Conservation (phyloP, 106 monocot species). For the Dioscorea zingiberensis region DNA sequence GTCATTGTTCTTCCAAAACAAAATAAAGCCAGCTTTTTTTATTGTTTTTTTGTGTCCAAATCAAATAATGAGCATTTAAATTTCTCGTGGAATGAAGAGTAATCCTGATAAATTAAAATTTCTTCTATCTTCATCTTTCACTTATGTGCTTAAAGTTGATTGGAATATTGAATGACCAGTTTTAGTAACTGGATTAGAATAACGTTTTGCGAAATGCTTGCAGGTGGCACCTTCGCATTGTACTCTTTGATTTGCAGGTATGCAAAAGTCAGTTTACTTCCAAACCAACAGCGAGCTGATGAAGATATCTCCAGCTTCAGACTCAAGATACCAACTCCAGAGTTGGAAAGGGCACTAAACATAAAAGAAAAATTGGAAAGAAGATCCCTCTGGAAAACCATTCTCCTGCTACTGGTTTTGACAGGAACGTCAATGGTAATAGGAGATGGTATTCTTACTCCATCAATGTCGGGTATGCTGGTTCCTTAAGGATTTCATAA, state of each 20-base stretch:
- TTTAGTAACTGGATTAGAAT: too few species aligned
- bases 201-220: neutral
- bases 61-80: too few species aligned
- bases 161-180: too few species aligned
- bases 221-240: slow-evolving; percentile 91
- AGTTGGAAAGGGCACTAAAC: slow-evolving; percentile 64
- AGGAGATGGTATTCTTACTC: slow-evolving; percentile 96
- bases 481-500: neutral
- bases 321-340: slow-evolving; percentile 82
- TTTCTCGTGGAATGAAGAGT: too few species aligned
- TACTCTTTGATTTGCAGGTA: slow-evolving; percentile 96
- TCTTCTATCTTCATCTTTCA: too few species aligned
- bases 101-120: too few species aligned
- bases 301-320: slow-evolving; percentile 81
- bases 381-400: slow-evolving; percentile 41
- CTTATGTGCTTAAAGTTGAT: too few species aligned
- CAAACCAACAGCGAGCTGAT: slow-evolving; percentile 85
- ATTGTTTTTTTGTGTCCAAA: neutral
- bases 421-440: slow-evolving; percentile 93
- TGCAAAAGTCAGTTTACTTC: slow-evolving; percentile 76
- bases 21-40: neutral
- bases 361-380: slow-evolving; percentile 73
- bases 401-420: slow-evolving; percentile 76
- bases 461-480: slow-evolving; percentile 77
- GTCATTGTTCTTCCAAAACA: neutral